A percentile compares a stretch with the other conserved stretches of the same genome.
Evolutionary conservation across 495 filamentous ascomycete species (phyloP).

Genomic region (Daldinia concentrica): DNA sequence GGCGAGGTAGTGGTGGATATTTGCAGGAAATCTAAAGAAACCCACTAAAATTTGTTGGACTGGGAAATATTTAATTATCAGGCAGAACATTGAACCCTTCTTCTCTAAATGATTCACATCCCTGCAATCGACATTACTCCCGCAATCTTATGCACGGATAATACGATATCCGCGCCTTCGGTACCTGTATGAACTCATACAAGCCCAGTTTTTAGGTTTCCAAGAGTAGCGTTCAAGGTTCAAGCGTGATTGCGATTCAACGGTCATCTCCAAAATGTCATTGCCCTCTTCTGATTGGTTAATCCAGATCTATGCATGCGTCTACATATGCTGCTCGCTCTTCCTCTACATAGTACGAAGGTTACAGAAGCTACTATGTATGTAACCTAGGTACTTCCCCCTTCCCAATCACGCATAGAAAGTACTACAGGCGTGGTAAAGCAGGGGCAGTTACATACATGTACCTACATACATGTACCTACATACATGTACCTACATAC

Average conservation of each 20-base stretch:
- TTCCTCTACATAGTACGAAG: neutral
- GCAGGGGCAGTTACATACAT: conserved; percentile 6
- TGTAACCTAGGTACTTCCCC: no score
- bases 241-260: neutral
- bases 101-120: neutral
- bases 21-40: conserved; percentile 23
- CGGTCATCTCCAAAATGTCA: neutral
- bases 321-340: neutral
- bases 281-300: neutral
- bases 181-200: neutral
- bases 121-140: conserved; percentile 11
- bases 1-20: conserved; percentile 18
- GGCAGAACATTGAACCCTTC: conserved; percentile 16
- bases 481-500: no score
- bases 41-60: conserved; percentile 39
- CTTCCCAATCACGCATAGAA: neutral
- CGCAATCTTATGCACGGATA: conserved; percentile 27
- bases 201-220: neutral
- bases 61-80: conserved; percentile 43
- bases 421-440: neutral
- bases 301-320: neutral
- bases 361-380: neutral
- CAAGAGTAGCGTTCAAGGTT: neutral
- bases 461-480: no score
- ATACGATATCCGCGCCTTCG: conserved; percentile 27